Base-by-base conservation (phyloP, 768 basidiomycete genomes). In the Candolleomyces aberdarensis region DNA sequence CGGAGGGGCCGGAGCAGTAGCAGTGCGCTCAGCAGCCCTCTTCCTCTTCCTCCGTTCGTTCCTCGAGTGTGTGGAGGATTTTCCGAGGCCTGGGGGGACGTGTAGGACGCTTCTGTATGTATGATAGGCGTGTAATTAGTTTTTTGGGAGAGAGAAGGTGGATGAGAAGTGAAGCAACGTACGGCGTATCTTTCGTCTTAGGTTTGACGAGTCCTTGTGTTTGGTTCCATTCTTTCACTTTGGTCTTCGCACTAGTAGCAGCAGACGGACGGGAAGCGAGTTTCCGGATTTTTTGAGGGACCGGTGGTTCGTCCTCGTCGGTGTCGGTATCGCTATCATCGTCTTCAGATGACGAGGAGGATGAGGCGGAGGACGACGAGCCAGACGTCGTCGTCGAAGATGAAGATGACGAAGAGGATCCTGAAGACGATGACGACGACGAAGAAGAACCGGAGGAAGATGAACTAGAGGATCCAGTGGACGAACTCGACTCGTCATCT, bases 11-110 rank as follows among this genome's bases (percentile, higher is more conserved):
- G 17, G 59, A 72, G 69, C 59, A 69, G 66, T 31, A 22, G 57
- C 56, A 39, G 59, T 52, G 29, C 58, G 57, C 43, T 68, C 62
- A 40, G 62, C 62, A 51, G 68, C 64, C 46, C 78, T 75, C 73
- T 80, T 83, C 14, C 78, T 70, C 44, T 81, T 78, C 39, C 86
- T 76, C 39, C 87, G 82, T n/a, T 78, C 66, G 67, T 89, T 88
- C 5, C 87, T 80, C 22, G 74, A 73, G 15, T 80, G 83, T 2
- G 87, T 89, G 2, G 80, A 70, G 0, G 80, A 69, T 69, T 85
- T 88, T 14, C 87, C 87, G 22, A 50, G 53, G 47, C 17, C 44
- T 53, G 13, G 26, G 67, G 66, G 31, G 20, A 53, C 20, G 19
- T 49, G 17, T 32, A 54, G 43, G 40, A 15, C 15, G 43, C 19